Base-by-base conservation (phyloP, 176 grass and related monocot species). In the bread wheat (Triticum aestivum) region DNA sequence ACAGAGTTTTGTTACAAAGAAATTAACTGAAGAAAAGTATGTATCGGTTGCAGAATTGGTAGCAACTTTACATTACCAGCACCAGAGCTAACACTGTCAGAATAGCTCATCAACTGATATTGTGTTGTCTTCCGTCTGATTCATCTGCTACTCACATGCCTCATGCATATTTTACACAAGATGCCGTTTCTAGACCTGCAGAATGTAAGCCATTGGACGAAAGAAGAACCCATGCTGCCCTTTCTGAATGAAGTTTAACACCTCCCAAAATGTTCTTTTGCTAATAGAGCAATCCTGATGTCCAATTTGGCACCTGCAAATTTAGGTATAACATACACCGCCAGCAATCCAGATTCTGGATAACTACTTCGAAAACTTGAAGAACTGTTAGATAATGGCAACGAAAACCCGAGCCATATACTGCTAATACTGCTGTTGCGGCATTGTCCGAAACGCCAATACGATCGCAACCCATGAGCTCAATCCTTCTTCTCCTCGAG, bases 321-420 rank as follows among this genome's bases (percentile, higher is more conserved):
- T 68, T 72, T 35, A 27, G 75, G 59, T 87, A 61, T 65, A 68
- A 32, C 44, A 84, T 67, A 66, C 63, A 67, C 4, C 5, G 11
- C 14, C 30, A n/a, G 13, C 34, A 45, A 56, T 65, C 24, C 2
- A 83, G 24, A 66, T 74, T 11, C 3, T 26, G 1, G 0, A 17
- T 41, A 71, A 84, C 64, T 65, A 42, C n/a, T 41, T 37, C 3
- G 0, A 5, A 72, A 79, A 7, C 27, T 59, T 29, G 67, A 34
- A 86, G 24, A 83, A 51, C 9, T 45, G 42, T 49, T 12, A 26
- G 14, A 64, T 11, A n/a, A 11, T 72, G 18, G 1, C 77, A 33
- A 65, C 41, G 51, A 34, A 54, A 10, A 85, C 33, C 26, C 54
- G 41, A 73, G 3, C 66, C 32, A 39, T 17, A 2, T 5, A 27